These are phyloP conservation scores for Salisapilia sapeloensis DNA, from an alignment of 352 stramenopile genomes.

Conservation along the genomic window DNA sequence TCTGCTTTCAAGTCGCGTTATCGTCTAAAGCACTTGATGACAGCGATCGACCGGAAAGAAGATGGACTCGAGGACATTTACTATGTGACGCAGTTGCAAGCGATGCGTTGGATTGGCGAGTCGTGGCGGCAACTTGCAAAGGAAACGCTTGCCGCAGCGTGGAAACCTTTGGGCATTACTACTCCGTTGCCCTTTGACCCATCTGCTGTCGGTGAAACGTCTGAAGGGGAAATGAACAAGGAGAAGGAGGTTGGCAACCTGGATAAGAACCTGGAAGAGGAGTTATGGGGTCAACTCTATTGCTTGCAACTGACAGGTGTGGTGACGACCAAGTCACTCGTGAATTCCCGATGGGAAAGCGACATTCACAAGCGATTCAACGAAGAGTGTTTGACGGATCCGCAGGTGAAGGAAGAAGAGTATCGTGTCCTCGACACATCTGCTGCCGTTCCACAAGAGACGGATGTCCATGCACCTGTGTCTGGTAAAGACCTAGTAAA, in stretches of 20 bases:
- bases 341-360: constrained; percentile 81
- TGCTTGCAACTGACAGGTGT: constrained; percentile 69
- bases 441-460: constrained; percentile 8
- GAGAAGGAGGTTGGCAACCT: too few species aligned
- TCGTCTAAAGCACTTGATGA: constrained; percentile 66
- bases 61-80: constrained; percentile 66
- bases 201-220: constrained; percentile 15
- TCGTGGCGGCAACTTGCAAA: constrained; percentile 64
- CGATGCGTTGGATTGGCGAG: constrained; percentile 76
- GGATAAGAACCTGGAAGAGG: constrained; percentile 80
- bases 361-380: constrained; percentile 81
- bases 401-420: constrained; percentile 64
- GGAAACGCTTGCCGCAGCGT: constrained; percentile 61
- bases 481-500: constrained; percentile 72
- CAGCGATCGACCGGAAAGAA: constrained; percentile 71
- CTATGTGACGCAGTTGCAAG: constrained; percentile 68
- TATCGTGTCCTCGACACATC: constrained; percentile 51
- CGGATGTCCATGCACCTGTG: constrained; percentile 14
- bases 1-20: constrained; percentile 77
- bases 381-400: constrained; percentile 78
- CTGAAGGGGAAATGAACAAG: constrained; percentile 11
- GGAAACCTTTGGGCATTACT: constrained; percentile 54
- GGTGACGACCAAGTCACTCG: constrained; percentile 75
- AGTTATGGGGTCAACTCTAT: constrained; percentile 74
- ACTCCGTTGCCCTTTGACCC: constrained; percentile 49